Base-by-base conservation (phyloP, 2,329 filamentous ascomycete species). In the Didymella segeticola region DNA sequence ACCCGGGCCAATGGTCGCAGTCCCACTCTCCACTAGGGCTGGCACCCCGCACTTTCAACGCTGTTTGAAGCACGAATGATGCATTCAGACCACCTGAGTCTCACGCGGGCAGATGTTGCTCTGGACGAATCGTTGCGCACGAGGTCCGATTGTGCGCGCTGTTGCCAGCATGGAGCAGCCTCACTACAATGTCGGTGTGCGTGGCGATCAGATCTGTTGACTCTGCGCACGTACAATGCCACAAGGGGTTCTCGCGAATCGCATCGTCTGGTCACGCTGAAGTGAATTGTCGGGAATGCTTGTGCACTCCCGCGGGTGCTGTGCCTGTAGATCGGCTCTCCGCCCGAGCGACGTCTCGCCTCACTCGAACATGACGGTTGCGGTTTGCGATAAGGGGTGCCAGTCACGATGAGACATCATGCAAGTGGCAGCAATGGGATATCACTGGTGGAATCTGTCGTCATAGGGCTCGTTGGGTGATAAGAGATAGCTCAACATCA, bases 31-130 rank as follows among this genome's bases (percentile, higher is more conserved):
- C 45, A 50, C 48, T 34, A 48, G 38, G 41, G 51, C 39, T 48
- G 51, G 51, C 42, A 57, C 57, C 57, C 57, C 57, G 57, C 57
- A 60, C 57, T 60, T 55, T 57, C 52, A 52, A 52, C 43, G 45
- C 42, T 47, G 38, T 30, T 23, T 51, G 45, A 57, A 57, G 45
- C 47, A 42, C 27, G 38, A 48, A 29, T 41, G 51, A 48, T 54
- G 51, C 45, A 26, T 54, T 49, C 45, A 25, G 51, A 54, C 45
- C 45, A 54, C 43, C 45, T 54, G 45, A 43, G 39, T 48, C 45
- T 49, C 45, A 54, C 51, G 51, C 51, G 45, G 31, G 12, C 39
- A 41, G 19, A 36, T 33, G n/a, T 41, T 26, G 39, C 34, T 43
- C 26, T 39, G 20, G 15, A 14, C 23, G 38, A 30, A 20, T 25